Evolutionary conservation across 2,329 filamentous ascomycete species (phyloP).

Genomic region (Pseudogymnoascus sp.): DNA sequence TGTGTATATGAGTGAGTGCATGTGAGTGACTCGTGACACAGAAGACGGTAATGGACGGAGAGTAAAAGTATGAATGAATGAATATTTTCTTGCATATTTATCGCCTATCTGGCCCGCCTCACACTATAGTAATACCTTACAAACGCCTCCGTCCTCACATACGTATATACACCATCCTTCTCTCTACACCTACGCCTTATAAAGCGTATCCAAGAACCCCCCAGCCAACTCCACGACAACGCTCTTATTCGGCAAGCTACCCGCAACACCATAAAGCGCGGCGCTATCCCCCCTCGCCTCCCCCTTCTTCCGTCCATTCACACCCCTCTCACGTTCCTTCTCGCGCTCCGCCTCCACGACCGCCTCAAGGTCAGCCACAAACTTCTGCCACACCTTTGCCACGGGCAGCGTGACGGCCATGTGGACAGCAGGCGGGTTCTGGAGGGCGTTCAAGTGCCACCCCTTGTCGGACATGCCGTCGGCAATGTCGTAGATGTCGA

Average conservation of each 20-base stretch:
- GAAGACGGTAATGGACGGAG: background rate
- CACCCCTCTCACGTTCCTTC: constrained; percentile 65
- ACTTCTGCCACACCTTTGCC: constrained; percentile 68
- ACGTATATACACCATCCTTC: background rate
- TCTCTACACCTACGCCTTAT: constrained; percentile 60
- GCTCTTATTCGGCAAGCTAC: constrained; percentile 90
- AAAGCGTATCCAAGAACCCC: constrained; percentile 87
- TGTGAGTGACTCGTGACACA: background rate
- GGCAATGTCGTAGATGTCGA: constrained; percentile 90
- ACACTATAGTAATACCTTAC: background rate
- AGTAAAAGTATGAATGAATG: background rate
- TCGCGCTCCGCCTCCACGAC: constrained; percentile 68
- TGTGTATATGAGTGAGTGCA: background rate
- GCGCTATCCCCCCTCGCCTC: constrained; percentile 71
- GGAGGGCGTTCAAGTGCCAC: constrained; percentile 94
- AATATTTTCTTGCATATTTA: background rate
- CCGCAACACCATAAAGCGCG: constrained; percentile 89
- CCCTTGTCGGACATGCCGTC: constrained; percentile 77
- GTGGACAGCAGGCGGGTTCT: constrained; percentile 86
- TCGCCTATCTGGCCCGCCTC: background rate
- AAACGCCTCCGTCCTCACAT: background rate
- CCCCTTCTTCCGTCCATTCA: constrained; percentile 58
- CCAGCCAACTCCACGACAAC: constrained; percentile 84
- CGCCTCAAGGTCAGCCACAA: constrained; percentile 64
- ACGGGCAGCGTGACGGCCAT: constrained; percentile 88